A percentile compares a stretch with the other conserved stretches of the same genome.
Evolutionary conservation across 441 rosid genomes (phyloP).

Genomic region (Eutrema salsugineum): DNA sequence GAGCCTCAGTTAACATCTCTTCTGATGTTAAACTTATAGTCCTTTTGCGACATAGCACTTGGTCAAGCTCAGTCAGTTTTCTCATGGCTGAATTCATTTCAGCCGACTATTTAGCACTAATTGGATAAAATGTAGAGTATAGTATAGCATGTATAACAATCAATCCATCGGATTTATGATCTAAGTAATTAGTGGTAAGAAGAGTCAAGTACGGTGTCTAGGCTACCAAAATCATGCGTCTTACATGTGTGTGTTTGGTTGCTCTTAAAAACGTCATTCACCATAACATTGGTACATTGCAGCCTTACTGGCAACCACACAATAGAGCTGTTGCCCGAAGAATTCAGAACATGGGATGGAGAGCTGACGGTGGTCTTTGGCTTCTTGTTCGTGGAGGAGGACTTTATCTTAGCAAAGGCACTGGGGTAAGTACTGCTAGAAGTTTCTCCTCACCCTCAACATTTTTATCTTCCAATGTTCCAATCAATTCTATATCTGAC

Average conservation of each 20-base stretch:
- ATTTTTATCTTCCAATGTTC: neutral
- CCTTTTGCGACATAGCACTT: neutral
- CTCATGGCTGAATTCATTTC: neutral
- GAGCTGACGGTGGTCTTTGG: slow-evolving; percentile 99
- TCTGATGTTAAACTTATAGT: neutral
- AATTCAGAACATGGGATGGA: slow-evolving; percentile 98
- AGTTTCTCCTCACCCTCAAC: neutral
- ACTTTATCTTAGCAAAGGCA: slow-evolving; percentile 94
- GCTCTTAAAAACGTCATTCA: neutral
- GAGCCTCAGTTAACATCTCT: slow-evolving; percentile 5
- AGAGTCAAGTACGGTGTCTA: neutral
- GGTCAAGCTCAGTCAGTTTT: neutral
- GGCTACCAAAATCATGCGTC: too few species aligned
- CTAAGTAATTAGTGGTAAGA: neutral
- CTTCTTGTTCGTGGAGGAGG: slow-evolving; percentile 98
- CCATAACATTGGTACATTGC: slow-evolving; percentile 16
- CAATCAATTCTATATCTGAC: neutral
- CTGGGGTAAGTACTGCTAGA: slow-evolving; percentile 59
- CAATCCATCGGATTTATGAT: neutral
- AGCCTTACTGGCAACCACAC: slow-evolving; percentile 98
- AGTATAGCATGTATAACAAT: neutral
- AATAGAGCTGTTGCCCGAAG: slow-evolving; percentile 92
- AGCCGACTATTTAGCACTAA: neutral
- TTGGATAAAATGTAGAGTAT: neutral
- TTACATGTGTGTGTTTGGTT: slow-evolving; percentile 6